These are phyloP conservation scores for Eucalyptus microcorys DNA, from an alignment of 345 rosid genomes.

Conservation along the genomic window DNA sequence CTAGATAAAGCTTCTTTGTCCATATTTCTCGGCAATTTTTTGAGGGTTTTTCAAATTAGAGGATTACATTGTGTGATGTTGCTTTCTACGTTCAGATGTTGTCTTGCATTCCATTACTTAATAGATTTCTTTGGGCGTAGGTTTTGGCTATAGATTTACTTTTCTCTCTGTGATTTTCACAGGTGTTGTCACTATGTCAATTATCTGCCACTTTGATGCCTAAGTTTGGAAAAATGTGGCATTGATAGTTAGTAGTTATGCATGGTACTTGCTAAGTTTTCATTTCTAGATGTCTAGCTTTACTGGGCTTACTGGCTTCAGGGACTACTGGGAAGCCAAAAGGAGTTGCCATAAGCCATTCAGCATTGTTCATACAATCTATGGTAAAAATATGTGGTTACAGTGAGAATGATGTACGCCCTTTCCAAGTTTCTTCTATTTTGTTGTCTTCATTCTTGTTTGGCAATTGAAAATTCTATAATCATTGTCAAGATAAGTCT, in stretches of 20 bases:
- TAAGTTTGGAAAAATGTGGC: not conserved
- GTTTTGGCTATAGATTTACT: not conserved
- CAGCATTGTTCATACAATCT: conserved; percentile 69
- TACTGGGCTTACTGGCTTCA: not conserved
- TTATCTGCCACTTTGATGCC: not conserved
- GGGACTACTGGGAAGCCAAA: conserved; percentile 93
- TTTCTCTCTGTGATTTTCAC: not conserved
- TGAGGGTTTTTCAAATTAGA: not conserved
- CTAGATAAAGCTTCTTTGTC: not conserved
- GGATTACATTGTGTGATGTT: not conserved
- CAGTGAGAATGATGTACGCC: conserved; percentile 70
- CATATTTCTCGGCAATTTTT: not conserved
- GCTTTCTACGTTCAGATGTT: not conserved
- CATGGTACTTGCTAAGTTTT: not conserved
- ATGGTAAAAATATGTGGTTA: conserved; percentile 79
- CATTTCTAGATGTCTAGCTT: not conserved
- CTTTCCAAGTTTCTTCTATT: not conserved
- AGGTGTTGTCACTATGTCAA: not conserved
- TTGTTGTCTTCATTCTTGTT: not conserved
- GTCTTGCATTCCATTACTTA: not conserved
- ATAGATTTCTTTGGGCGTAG: not conserved
- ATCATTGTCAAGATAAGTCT: not conserved
- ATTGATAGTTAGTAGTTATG: not conserved
- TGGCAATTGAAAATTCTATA: not conserved
- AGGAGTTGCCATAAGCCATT: conserved; percentile 66